phyloP scores from a whole-genome alignment of 2,329 filamentous ascomycete species.

The Diaporthe sp. region DNA sequence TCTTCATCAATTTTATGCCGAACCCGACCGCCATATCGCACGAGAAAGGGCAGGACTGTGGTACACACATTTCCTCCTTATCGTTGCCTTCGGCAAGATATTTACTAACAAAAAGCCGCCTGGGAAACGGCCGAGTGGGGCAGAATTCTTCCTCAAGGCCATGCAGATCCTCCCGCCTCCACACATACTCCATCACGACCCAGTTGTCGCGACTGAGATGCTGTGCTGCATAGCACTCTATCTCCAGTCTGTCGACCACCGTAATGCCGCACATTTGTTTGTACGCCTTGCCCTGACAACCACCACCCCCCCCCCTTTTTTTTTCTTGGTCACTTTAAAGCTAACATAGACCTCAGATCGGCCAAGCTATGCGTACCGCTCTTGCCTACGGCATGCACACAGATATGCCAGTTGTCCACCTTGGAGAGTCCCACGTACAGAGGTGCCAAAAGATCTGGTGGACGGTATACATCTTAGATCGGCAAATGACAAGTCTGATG shows the following conservation, averaged over 20 bases:
- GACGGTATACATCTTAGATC: constrained; percentile 63
- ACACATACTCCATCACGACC: constrained; percentile 54
- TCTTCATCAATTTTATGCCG: constrained; percentile 43
- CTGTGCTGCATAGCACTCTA: constrained; percentile 63
- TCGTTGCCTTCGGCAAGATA: constrained; percentile 66
- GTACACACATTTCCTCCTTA: constrained; percentile 63
- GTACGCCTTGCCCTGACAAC: not conserved
- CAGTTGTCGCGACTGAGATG: constrained; percentile 59
- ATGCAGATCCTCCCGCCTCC: constrained; percentile 54
- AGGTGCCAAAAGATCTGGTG: constrained; percentile 63
- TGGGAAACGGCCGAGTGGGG: constrained; percentile 54
- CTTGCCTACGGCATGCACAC: constrained; percentile 63
- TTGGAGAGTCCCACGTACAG: constrained; percentile 54
- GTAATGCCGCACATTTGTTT: constrained; percentile 37
- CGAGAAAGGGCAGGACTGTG: constrained; percentile 48
- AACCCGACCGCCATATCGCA: constrained; percentile 27
- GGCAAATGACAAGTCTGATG: constrained; percentile 64
- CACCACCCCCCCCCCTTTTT: too few relatives aligned
- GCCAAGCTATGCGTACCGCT: constrained; percentile 62
- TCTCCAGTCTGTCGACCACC: constrained; percentile 60
- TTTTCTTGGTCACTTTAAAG: not conserved
- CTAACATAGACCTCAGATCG: constrained; percentile 48
- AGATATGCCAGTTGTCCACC: constrained; percentile 55
- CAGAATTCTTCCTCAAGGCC: constrained; percentile 57
- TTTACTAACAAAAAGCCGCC: constrained; percentile 54